Conservation (phyloP, 1,284 basidiomycete species). For the Cronartium ribicola region DNA sequence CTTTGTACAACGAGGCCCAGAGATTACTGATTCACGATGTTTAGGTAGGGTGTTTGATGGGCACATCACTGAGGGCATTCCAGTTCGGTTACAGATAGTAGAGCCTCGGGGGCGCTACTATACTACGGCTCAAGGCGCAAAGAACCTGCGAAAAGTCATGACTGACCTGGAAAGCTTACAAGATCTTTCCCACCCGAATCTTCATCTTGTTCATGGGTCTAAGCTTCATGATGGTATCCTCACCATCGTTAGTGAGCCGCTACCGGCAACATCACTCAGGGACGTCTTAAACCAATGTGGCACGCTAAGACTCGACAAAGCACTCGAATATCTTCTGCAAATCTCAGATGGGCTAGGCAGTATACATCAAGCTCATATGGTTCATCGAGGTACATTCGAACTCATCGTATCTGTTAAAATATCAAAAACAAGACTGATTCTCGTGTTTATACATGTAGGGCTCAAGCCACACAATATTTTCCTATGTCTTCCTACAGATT, state of each 20-base stretch:
- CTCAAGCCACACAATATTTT: conserved; percentile 39
- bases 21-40: conserved; percentile 10
- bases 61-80: conserved; percentile 14
- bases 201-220: conserved; percentile 34
- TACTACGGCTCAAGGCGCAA: conserved; percentile 9
- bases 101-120: conserved; percentile 36
- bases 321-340: conserved; percentile 25
- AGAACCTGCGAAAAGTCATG: conserved; percentile 21
- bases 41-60: conserved; percentile 18
- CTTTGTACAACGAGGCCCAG: conserved; percentile 27
- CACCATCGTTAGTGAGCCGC: conserved; percentile 23
- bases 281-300: conserved; percentile 35
- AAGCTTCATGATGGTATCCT: conserved; percentile 19
- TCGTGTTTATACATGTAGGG: neutral
- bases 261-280: conserved; percentile 23
- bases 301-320: conserved; percentile 18
- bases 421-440: too few species aligned
- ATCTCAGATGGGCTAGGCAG: conserved; percentile 18
- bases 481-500: conserved; percentile 12
- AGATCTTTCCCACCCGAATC: conserved; percentile 10
- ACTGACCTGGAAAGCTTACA: conserved; percentile 15
- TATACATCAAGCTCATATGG: conserved; percentile 33
- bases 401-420: neutral
- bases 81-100: conserved; percentile 8
- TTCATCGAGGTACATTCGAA: conserved; percentile 22